phyloP scores from a whole-genome alignment of 2,329 filamentous ascomycete species.

The Ceratocystis huliohia region DNA sequence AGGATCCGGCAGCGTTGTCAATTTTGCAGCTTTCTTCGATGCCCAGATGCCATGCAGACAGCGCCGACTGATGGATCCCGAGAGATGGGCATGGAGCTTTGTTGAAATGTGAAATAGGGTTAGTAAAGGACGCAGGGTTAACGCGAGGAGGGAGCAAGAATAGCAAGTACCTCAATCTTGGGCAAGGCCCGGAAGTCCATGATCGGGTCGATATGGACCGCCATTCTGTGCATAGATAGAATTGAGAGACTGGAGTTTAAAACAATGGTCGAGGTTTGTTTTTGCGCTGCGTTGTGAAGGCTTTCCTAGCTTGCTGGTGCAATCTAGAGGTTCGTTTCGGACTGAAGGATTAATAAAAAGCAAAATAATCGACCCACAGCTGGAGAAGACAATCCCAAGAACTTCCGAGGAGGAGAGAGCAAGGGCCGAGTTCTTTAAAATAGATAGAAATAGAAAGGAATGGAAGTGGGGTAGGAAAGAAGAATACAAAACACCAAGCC shows the following conservation, averaged over 20 bases:
- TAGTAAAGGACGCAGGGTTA: not conserved
- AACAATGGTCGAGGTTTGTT: too few species aligned
- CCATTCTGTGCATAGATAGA: not conserved
- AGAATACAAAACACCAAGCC: too few species aligned
- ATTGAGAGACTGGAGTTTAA: too few species aligned
- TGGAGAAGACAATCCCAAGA: not conserved
- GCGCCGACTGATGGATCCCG: slow-evolving; percentile 60
- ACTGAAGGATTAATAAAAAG: not conserved
- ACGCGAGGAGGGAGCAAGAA: not conserved
- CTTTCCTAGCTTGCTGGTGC: too few species aligned
- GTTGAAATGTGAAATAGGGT: not conserved
- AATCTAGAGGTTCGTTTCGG: not conserved
- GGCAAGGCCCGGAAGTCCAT: slow-evolving; percentile 14
- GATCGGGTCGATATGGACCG: not conserved
- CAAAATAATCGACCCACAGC: not conserved
- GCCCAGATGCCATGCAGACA: slow-evolving; percentile 65
- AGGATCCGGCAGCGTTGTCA: slow-evolving; percentile 52
- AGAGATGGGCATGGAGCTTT: slow-evolving; percentile 71
- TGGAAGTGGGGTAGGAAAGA: too few species aligned
- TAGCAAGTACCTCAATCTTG: slow-evolving; percentile 16
- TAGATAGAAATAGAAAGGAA: too few species aligned
- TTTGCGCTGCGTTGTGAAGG: too few species aligned
- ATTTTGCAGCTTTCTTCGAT: slow-evolving; percentile 40
- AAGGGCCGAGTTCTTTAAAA: not conserved
- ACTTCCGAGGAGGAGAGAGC: not conserved